Evolutionary conservation across 768 basidiomycete species (phyloP), one percentile per base, ranked within the genome.

Genomic region (Daedalea quercina): DNA sequence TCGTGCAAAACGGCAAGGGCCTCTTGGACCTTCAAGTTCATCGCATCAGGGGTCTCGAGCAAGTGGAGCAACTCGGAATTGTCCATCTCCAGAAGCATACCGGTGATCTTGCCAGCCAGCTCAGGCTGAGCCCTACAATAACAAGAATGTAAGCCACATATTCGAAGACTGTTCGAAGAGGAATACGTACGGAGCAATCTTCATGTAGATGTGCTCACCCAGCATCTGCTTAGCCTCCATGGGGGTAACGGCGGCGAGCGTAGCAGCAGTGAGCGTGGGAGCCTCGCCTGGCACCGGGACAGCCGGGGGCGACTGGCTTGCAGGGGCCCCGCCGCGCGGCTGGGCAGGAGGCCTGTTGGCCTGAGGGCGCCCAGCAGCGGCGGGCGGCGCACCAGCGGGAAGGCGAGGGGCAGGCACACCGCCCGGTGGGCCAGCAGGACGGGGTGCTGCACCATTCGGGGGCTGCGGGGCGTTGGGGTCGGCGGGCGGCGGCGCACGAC

Each of bases 61-160:
- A 99, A 81, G 72, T 90, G 86, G 25, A 98, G 73, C 47, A 99
- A 78, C 72, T 98, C 96, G 45, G 78, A 66, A 73, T 95, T 95
- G 70, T 97, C 94, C 95, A 99, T 98, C 82, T 99, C 94, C 58
- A 97, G 82, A 65, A 97, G 77, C 94, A 97, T 97, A 52, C 93
- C 94, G 42, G 94, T 97, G 69, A 97, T 96, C 80, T 97, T 97
- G 56, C 96, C 96, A 59, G 96, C 94, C 66, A 96, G 76, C 20
- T 95, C 94, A 53, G 94, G 91, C 63, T 98, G 86, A 53, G 84
- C 68, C 22, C 86, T 91, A 66, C 44, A n/a, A 54, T 22, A 52
- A 43, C n/a, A n/a, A 50, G 66, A 31, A n/a, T 15, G 26, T 31
- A n/a, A 46, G 33, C n/a, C 13, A 2, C 26, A 43, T 60, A 44